Conservation (phyloP, 306 rosid species). For the Castanea mollissima region DNA sequence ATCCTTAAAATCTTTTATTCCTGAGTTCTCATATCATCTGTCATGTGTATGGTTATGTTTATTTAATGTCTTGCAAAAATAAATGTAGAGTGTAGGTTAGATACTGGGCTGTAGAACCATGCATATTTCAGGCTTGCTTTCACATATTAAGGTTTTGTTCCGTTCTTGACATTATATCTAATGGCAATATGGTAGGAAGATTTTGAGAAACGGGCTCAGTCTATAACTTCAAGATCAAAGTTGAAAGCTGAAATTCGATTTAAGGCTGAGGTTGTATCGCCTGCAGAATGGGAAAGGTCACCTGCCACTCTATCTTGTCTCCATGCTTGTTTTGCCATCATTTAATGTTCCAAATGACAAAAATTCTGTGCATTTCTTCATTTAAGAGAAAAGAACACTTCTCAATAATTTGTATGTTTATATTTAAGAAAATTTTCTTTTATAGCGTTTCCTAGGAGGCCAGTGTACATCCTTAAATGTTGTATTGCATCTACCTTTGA, state of each 20-base stretch:
- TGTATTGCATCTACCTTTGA: not conserved
- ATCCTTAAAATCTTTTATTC: not conserved
- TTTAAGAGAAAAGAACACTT: not conserved
- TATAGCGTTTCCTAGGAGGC: not conserved
- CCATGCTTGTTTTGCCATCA: not conserved
- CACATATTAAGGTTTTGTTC: slow-evolving; percentile 8
- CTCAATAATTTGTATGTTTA: not conserved
- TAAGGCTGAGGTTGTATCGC: slow-evolving; percentile 82
- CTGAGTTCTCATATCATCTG: not conserved
- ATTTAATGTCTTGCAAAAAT: not conserved
- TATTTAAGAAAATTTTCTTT: not conserved
- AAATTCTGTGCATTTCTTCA: not conserved
- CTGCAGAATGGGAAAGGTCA: slow-evolving; percentile 95
- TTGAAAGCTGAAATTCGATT: slow-evolving; percentile 92
- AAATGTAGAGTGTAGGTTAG: not conserved
- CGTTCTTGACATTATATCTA: slow-evolving; percentile 23
- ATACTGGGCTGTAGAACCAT: slow-evolving; percentile 1
- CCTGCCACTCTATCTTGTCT: slow-evolving; percentile 20
- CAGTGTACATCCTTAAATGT: not conserved
- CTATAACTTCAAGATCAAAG: slow-evolving; percentile 74
- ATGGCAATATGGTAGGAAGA: slow-evolving; percentile 66
- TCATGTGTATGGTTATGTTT: not conserved
- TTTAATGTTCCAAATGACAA: too few relatives aligned
- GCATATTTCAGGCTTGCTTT: slow-evolving; percentile 13
- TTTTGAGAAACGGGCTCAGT: slow-evolving; percentile 87